Base-by-base conservation (phyloP, 495 filamentous ascomycete genomes). In the Penicillium subrubescens region DNA sequence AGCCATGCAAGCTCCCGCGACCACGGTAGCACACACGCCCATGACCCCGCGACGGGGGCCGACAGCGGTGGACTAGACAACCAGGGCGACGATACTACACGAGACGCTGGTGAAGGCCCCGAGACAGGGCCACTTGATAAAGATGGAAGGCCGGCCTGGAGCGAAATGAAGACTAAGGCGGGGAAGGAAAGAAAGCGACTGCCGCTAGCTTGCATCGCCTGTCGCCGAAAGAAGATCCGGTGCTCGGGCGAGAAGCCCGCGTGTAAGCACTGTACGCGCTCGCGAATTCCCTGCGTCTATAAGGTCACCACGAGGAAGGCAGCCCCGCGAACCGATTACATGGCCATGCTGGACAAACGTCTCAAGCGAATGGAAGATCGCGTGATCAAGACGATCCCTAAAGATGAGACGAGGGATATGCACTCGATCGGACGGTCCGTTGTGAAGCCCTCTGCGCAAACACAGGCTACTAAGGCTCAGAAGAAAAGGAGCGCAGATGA, bases 181-280 rank as follows among this genome's bases (percentile, higher is more conserved):
- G 95, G 95, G 0, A 99, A 99, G 76, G 94, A 97, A 73, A 87
- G 95, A 59, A 97, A 97, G 76, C 87, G 95, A 25, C 76, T 99
- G 50, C 95, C 95, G 23, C 80, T 99, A 68, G 95, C 95, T 29
- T 99, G 95, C 74, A 97, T 99, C 70, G 94, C 94, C 10, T 99
- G 95, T 72, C 86, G 95, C 48, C 83, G 94, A 70, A 99, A 99
- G 81, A 99, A 99, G 81, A 97, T 99, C 64, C 90, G 94, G 54
- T 99, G 95, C 74, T 97, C 94, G 23, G 95, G 95, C 57, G 95
- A 98, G 79, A 97, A 97, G 76, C 95, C 95, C 14, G 92, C 94
- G 2, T 99, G 95, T 80, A 97, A 96, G 73, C 95, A 99, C 80
- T 99, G 95, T 75, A 85, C 96, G 61, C 85, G 93, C 57, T 97